These are phyloP conservation scores for Decorospora gaudefroyi DNA, from an alignment of 2,329 filamentous ascomycete species.

Conservation along the genomic window DNA sequence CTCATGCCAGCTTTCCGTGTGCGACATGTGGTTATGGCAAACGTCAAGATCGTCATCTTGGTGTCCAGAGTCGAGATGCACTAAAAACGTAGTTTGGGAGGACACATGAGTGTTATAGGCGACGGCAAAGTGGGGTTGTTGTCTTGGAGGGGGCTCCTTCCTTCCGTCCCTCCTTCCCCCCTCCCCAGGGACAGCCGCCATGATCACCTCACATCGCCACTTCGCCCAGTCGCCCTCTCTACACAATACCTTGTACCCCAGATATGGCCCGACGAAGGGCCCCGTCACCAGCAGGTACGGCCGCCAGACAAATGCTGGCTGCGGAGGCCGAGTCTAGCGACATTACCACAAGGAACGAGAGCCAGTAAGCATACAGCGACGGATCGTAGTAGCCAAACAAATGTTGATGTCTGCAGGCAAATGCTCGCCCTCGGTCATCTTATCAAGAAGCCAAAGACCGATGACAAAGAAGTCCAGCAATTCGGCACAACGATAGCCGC, in stretches of 20 bases:
- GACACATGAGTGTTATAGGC: too few relatives aligned
- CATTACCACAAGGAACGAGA: conserved; percentile 23
- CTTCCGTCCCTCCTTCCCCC: background rate
- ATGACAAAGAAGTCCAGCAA: conserved; percentile 29
- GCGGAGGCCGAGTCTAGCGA: conserved; percentile 12
- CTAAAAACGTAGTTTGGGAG: too few relatives aligned
- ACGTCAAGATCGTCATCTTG: too few relatives aligned
- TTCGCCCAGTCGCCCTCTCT: too few relatives aligned
- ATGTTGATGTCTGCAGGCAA: conserved; percentile 22
- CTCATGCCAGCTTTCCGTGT: too few relatives aligned
- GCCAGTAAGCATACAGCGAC: conserved; percentile 26
- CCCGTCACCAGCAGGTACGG: conserved; percentile 1
- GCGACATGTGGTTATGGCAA: too few relatives aligned
- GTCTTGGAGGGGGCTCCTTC: background rate
- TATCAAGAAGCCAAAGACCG: conserved; percentile 25
- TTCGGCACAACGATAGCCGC: conserved; percentile 26
- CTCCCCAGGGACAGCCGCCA: too few relatives aligned
- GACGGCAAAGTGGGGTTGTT: too few relatives aligned
- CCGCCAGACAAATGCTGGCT: conserved; percentile 1
- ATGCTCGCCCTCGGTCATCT: conserved; percentile 24
- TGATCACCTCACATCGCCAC: background rate
- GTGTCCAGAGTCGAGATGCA: too few relatives aligned
- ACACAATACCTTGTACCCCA: background rate
- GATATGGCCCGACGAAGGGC: conserved; percentile 25
- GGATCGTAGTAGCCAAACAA: background rate